Evolutionary conservation across 768 basidiomycete species (phyloP), one percentile per base, ranked within the genome.

Genomic region (Chlorophyllum brunneum): DNA sequence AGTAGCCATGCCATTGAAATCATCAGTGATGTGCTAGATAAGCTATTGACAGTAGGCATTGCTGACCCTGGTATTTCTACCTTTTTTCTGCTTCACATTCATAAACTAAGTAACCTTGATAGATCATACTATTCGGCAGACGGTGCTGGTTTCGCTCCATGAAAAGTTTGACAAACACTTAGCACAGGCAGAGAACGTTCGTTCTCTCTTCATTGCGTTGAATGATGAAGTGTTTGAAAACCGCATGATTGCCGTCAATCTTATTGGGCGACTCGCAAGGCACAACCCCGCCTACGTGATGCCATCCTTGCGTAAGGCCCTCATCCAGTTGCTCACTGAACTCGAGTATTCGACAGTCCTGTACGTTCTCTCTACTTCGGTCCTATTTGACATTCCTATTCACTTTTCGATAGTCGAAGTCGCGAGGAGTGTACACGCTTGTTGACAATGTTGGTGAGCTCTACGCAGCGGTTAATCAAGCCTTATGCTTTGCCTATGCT

Each of bases 211-310:
- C 72, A 92, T 98, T 57, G 97, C 95, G 0, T 77, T 99, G 41
- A 98, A 98, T 62, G 97, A 99, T 61, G 97, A 98, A 64, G 86
- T 88, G 5, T 98, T 95, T 67, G 87, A 88, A 43, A 97, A 97
- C 64, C 84, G 97, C 18, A 83, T 92, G 23, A 83, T 86, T n/a
- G 95, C 95, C 2, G 91, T 98, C 47, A 71, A 72, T 18, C 78
- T 98, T 56, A 98, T 99, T 54, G 97, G 97, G 1, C 85, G 97
- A 23, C 80, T 99, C 22, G 92, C 95, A 2, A 83, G 85, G 59
- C 91, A 95, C 68, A 99, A 99, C 62, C 97, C 97, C 0, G 97
- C 97, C 13, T 97, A 98, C 72, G 94, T 99, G 16, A 98, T 99
- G 88, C 95, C 97, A 7, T 93, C 92, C 3, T 74, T 99, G 20